phyloP scores from a whole-genome alignment of 352 stramenopile species.

The Globisporangium uncinulatum region DNA sequence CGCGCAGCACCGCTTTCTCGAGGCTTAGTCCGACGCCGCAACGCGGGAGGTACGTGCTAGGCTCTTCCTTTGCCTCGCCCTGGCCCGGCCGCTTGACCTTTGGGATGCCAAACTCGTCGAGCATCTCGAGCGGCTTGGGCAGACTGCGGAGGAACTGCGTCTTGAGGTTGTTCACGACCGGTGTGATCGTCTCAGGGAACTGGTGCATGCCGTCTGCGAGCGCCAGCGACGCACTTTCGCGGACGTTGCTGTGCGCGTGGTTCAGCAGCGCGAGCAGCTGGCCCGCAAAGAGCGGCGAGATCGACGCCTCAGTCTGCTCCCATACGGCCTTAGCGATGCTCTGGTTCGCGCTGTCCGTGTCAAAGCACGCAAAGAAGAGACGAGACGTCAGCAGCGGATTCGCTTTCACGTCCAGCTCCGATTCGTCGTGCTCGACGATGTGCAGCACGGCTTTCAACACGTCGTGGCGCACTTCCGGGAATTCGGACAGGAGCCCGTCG shows the following conservation, averaged over 20 bases:
- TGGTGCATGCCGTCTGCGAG: constrained; percentile 78
- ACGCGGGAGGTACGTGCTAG: constrained; percentile 48
- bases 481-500: constrained; percentile 59
- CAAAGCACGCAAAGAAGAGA: constrained; percentile 64
- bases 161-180: constrained; percentile 63
- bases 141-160: constrained; percentile 53
- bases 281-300: constrained; percentile 59
- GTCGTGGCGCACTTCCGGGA: constrained; percentile 40
- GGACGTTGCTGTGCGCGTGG: constrained; percentile 69
- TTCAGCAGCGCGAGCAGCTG: constrained; percentile 68
- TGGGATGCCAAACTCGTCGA: constrained; percentile 74
- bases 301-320: constrained; percentile 36
- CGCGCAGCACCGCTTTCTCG: constrained; percentile 53
- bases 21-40: constrained; percentile 71
- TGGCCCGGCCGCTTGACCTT: constrained; percentile 55
- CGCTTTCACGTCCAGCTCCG: constrained; percentile 28
- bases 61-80: constrained; percentile 49
- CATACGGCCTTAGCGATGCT: constrained; percentile 59
- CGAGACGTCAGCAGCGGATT: constrained; percentile 52
- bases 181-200: constrained; percentile 69
- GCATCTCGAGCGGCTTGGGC: constrained; percentile 42
- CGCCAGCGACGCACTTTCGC: constrained; percentile 67
- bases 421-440: constrained; percentile 53
- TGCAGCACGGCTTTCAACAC: constrained; percentile 58
- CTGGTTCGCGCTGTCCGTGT: constrained; percentile 52